Base-by-base conservation (phyloP, 108 stramenopile species). In the Stephanodiscus triporus region DNA sequence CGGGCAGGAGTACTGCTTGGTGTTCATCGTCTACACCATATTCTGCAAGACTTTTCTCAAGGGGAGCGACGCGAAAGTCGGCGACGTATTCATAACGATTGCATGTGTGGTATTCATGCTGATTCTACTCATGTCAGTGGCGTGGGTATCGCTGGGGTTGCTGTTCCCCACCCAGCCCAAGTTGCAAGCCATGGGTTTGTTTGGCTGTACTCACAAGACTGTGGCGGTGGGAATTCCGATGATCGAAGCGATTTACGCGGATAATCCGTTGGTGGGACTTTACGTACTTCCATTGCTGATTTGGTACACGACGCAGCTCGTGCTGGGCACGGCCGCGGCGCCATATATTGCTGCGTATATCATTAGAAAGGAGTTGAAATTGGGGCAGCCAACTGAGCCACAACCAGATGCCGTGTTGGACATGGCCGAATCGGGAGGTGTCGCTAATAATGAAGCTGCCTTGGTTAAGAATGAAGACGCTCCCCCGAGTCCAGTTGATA, bases 231-330 rank as follows among this genome's bases (percentile, higher is more conserved):
- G 91, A 9, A 76, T 92, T 27, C 88, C 91, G 11, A 49, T 92
- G 40, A 92, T 92, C 56, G 79, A 70, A 51, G 78, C 88, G 22
- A 73, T 92, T 19, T 92, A 87, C 64, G 86, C 82, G 58, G 77
- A 59, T 26, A 75, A 75, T 60, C 78, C 83, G 24, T 43, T 77
- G 19, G 56, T 85, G 13, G 88, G 83, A 2, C 42, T 84, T n/a
- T 92, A 89, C 40, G 83, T 83, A 10, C 56, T 92, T 14, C 91
- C 91, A n/a, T 43, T 92, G 48, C 47, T 92, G 37, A 86, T 92
- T 50, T 92, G 87, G 87, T 81, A 92, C 75, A 86, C 88, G 10
- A 77, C 81, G 82, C 87, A 89, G 63, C 65, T 92, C 4, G 47
- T 89, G 17, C 20, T 89, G 29, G 88, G 90, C 13, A 64, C 83